A percentile compares a stretch with the other conserved stretches of the same genome.
These are phyloP conservation scores for Leishmania martiniquensis DNA, from an alignment of 208 protist genomes.

Conservation along the genomic window DNA sequence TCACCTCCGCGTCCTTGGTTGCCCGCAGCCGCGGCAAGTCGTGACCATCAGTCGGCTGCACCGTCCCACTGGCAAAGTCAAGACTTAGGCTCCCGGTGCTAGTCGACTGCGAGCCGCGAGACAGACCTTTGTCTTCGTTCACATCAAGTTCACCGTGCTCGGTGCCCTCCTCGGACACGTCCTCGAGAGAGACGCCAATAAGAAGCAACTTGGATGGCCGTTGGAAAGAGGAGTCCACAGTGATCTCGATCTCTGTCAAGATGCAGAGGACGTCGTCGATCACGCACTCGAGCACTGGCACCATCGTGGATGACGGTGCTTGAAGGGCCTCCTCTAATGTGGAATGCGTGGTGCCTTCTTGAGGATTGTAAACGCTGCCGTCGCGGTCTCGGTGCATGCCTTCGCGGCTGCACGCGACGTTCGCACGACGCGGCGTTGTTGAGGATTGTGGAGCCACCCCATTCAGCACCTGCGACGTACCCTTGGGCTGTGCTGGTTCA, in stretches of 20 bases:
- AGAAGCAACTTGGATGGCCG: conserved; percentile 26
- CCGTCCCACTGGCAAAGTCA: not conserved
- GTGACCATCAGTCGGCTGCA: not conserved
- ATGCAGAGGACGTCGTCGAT: conserved; percentile 67
- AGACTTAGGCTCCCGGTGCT: not conserved
- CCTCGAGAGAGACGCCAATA: conserved; percentile 57
- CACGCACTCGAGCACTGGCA: conserved; percentile 72
- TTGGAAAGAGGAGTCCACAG: conserved; percentile 16
- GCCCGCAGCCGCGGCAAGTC: not conserved
- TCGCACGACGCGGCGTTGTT: not conserved
- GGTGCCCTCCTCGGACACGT: conserved; percentile 26
- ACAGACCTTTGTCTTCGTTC: conserved; percentile 1
- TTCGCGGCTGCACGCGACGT: not conserved
- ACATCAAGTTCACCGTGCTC: conserved; percentile 11
- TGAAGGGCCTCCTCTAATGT: not conserved
- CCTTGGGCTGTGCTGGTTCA: not conserved
- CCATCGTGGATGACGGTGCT: not conserved
- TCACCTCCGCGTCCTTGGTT: not conserved
- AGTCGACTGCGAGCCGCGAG: not conserved
- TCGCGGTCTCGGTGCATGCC: not conserved
- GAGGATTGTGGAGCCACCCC: not conserved
- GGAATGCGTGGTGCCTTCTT: not conserved
- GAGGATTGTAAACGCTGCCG: not conserved
- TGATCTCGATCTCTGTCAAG: conserved; percentile 37
- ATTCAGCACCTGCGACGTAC: not conserved